Evolutionary conservation across 1,139 yeast species (phyloP), one percentile per base, ranked within the genome.

Genomic region (Yamadazyma conglobata): DNA sequence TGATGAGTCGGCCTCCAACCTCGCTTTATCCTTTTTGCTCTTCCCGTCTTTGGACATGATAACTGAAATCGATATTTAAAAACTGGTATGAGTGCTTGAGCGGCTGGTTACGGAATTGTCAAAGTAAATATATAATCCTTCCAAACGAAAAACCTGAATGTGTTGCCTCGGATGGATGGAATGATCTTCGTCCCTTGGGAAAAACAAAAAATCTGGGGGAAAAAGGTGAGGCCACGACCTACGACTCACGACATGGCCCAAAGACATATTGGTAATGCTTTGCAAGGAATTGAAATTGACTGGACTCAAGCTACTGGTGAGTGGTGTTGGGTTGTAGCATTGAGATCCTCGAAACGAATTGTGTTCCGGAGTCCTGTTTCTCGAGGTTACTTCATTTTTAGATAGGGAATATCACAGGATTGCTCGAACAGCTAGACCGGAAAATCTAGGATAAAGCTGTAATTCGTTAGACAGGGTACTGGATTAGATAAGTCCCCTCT

Each of bases 1-100:
- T 3, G 56, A 37, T 7, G 42, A 37, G n/a, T 42, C 43, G 22
- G 44, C 43, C 13, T 50, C 55, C 15, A 37, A 31, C 23, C 38
- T 42, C 20, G 21, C 29, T 24, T 35, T 31, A 7, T 34, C 26
- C 26, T 39, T 37, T 13, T 37, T 37, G 12, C 21, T 28, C 24
- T 19, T 23, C 25, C 15, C 14, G 8, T 23, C 25, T 15, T 23
- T 23, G 9, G 25, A 23, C 25, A 23, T 23, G 13, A 4, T 15
- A n/a, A n/a, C n/a, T n/a, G 9, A 10, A 15, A 9, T 5, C 10
- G 25, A 11, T n/a, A 16, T 8, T 10, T 16, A 16, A 5, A 12
- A 11, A 7, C 10, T 12, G 22, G 16, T 7, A 15, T n/a, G n/a
- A n/a, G n/a, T n/a, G n/a, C n/a, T n/a, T n/a, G n/a, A n/a, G n/a